phyloP scores from a whole-genome alignment of 78 protist species.

The Acrasis kona region DNA sequence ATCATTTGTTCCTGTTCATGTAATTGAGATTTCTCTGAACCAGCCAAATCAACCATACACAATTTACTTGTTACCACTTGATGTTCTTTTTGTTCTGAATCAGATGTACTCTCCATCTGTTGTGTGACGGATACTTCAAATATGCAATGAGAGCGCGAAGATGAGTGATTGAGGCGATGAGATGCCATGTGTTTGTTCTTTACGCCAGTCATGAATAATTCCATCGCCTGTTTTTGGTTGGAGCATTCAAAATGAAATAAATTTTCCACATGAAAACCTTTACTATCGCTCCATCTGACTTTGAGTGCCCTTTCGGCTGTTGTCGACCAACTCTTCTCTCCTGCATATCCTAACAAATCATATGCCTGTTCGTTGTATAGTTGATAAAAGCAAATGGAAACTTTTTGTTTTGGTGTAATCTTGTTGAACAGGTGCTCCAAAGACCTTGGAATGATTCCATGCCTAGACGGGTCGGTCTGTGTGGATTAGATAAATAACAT shows the following conservation, averaged over 20 bases:
- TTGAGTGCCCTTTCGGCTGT: neutral
- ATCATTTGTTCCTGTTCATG: neutral
- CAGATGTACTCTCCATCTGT: too few relatives aligned
- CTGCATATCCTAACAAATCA: slow-evolving; percentile 19
- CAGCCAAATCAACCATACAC: slow-evolving; percentile 33
- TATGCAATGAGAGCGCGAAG: slow-evolving; percentile 7
- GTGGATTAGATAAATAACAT: too few relatives aligned
- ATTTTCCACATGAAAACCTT: slow-evolving; percentile 19
- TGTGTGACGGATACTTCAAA: slow-evolving; percentile 10
- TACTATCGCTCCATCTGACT: neutral
- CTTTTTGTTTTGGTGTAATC: too few relatives aligned
- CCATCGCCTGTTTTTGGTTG: neutral
- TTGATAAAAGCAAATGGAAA: slow-evolving; percentile 13
- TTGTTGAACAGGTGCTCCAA: slow-evolving; percentile 15
- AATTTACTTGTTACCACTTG: neutral
- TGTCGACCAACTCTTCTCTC: neutral
- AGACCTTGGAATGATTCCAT: slow-evolving; percentile 10
- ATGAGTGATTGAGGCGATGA: neutral
- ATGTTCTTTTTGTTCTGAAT: too few relatives aligned
- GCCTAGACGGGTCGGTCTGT: too few relatives aligned
- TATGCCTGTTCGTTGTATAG: slow-evolving; percentile 28
- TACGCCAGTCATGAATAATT: slow-evolving; percentile 2
- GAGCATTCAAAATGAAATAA: slow-evolving; percentile 7
- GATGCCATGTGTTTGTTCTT: neutral
- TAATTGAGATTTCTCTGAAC: slow-evolving; percentile 19